Percentiles rank a stretch among this genome's conserved stretches.
phyloP scores from a whole-genome alignment of 78 protist genomes.

The Trichosphaerium sp. region DNA sequence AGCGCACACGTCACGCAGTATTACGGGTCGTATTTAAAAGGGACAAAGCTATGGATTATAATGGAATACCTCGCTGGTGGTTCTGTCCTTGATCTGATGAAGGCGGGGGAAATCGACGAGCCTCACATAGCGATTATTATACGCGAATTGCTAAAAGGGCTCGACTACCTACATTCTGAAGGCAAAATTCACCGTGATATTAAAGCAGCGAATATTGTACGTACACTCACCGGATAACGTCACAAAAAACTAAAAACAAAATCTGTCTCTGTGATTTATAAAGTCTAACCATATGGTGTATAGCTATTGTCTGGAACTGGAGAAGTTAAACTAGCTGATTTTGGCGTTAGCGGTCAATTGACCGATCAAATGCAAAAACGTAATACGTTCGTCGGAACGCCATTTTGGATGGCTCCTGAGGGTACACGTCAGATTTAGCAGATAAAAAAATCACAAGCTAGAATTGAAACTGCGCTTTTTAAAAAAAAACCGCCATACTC shows the following conservation, averaged over 20 bases:
- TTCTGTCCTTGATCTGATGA: constrained; percentile 73
- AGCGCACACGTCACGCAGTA: constrained; percentile 65
- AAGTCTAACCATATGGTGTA: no score
- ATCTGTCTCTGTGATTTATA: no score
- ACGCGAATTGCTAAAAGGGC: constrained; percentile 72
- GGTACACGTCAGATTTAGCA: background rate
- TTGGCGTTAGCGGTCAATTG: constrained; percentile 93
- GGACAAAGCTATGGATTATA: constrained; percentile 79
- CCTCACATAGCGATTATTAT: constrained; percentile 69
- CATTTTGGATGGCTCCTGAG: constrained; percentile 97
- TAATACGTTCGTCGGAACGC: constrained; percentile 89
- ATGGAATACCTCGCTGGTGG: constrained; percentile 95
- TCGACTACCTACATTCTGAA: constrained; percentile 77
- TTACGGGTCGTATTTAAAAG: constrained; percentile 64
- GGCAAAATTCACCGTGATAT: constrained; percentile 96
- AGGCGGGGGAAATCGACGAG: constrained; percentile 69
- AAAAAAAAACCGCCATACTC: no score
- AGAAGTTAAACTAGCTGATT: constrained; percentile 92
- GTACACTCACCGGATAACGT: constrained; percentile 74
- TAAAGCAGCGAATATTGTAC: constrained; percentile 39
- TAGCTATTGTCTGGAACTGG: constrained; percentile 76
- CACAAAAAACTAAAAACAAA: no score
- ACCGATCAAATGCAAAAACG: constrained; percentile 70
- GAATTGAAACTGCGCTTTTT: no score
- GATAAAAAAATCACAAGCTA: no score